Evolutionary conservation across 2,329 filamentous ascomycete genomes (phyloP).

Genomic region (Trichoderma sp.): DNA sequence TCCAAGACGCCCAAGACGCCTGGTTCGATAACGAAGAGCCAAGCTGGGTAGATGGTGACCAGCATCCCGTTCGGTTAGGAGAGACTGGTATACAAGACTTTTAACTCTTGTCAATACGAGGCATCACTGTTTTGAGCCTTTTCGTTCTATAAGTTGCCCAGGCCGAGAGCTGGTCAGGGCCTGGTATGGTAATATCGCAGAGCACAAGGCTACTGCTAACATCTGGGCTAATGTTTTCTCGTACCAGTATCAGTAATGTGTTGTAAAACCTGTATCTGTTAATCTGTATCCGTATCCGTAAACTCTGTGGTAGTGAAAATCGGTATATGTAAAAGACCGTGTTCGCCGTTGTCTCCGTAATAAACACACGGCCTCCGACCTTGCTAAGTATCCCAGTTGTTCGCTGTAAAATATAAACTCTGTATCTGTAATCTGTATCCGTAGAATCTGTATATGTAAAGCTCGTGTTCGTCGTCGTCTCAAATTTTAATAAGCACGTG

Average conservation of each 20-base stretch:
- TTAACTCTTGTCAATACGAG: conserved; percentile 36
- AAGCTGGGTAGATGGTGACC: conserved; percentile 52
- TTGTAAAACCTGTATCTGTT: not conserved
- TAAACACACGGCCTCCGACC: too few species aligned
- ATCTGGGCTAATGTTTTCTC: not conserved
- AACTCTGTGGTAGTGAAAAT: not conserved
- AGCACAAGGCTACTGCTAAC: not conserved
- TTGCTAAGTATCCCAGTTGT: too few species aligned
- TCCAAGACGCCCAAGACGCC: conserved; percentile 63
- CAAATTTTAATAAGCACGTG: too few species aligned
- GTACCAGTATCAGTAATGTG: not conserved
- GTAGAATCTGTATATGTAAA: not conserved
- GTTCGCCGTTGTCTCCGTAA: not conserved
- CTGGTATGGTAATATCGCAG: not conserved
- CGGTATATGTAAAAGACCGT: not conserved
- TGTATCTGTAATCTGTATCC: not conserved
- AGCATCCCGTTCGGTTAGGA: conserved; percentile 39
- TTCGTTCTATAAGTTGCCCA: not conserved
- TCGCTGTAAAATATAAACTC: too few species aligned
- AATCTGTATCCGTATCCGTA: not conserved
- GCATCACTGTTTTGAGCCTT: not conserved
- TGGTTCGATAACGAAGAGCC: conserved; percentile 82
- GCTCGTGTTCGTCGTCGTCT: not conserved
- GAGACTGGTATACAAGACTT: conserved; percentile 73
- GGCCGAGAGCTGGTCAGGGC: not conserved